Evolutionary conservation across 108 stramenopile species (phyloP), one percentile per base, ranked within the genome.

Genomic region (Conticribra weissflogii): DNA sequence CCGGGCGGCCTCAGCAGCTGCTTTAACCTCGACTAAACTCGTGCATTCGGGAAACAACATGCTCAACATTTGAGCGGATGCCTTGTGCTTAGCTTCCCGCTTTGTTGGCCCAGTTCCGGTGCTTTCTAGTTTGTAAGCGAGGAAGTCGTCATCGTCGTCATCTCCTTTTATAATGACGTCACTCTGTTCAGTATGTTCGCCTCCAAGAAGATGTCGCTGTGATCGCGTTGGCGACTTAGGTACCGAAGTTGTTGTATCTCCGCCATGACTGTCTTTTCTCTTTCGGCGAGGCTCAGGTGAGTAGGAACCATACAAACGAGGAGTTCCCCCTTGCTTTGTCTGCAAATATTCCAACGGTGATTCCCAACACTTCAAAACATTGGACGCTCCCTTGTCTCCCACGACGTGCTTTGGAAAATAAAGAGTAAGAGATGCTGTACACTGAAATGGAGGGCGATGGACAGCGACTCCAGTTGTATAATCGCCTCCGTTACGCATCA

Each of bases 1-100:
- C 15, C 90, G 75, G 12, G 82, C 86, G 16, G 83, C 83, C 69
- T 94, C 93, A 12, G 93, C 93, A 30, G 87, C 89, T 58, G 86
- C 82, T 82, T 90, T 94, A 18, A 92, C 93, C 49, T 91, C 82
- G 24, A 82, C 86, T 78, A 92, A 84, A 4, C 79, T 83, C 17
- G 75, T 68, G 51, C 90, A 94, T 57, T 88, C 83, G 2, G 93
- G 93, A 70, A 94, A 94, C 9, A 94, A 63, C 59, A 84, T 58
- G 7, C 88, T 84, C 61, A 94, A 71, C 34, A 94, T 59, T 57
- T 90, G 88, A 0, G 89, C 88, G n/a, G 88, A 89, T 2, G 93
- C 90, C 53, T 76, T 78, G 65, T 94, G 89, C 44, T 89, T 76
- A 9, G 93, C 83, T 76, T 94, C 93, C 19, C 93, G 84, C 72